These are phyloP conservation scores for Batkoa obscura DNA, from an alignment of 371 early-diverging fungal genomes.

Conservation along the genomic window DNA sequence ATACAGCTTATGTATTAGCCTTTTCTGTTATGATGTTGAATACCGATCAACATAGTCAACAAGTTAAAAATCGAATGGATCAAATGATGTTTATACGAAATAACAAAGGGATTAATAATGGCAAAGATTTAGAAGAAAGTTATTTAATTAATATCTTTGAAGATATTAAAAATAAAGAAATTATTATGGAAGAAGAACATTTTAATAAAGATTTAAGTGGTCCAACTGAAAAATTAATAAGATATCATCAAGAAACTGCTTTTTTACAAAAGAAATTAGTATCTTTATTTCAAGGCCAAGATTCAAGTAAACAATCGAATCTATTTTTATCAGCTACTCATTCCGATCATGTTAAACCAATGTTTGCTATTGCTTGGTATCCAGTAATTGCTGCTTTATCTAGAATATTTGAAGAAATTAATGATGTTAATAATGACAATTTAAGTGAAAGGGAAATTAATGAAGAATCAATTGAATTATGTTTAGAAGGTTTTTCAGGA, in stretches of 20 bases:
- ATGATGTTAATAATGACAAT: constrained; percentile 40
- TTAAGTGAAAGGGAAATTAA: constrained; percentile 10
- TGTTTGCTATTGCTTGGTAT: constrained; percentile 89
- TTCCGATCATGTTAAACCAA: constrained; percentile 76
- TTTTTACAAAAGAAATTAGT: constrained; percentile 4
- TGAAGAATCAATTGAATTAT: constrained; percentile 18
- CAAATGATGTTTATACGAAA: constrained; percentile 52
- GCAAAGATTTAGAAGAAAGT: constrained; percentile 48
- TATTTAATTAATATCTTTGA: constrained; percentile 53
- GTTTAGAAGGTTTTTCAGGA: constrained; percentile 61
- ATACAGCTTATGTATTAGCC: constrained; percentile 84
- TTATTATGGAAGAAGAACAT: constrained; percentile 67
- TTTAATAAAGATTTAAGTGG: background rate
- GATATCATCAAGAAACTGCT: constrained; percentile 4
- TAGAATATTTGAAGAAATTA: constrained; percentile 65
- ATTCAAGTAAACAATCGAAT: background rate
- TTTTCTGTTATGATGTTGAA: constrained; percentile 92
- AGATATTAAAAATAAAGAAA: constrained; percentile 69
- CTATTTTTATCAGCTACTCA: constrained; percentile 47
- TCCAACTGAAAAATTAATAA: background rate
- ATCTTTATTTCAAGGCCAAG: constrained; percentile 2
- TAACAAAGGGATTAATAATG: constrained; percentile 79
- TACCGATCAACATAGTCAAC: constrained; percentile 84
- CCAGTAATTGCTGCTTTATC: constrained; percentile 66
- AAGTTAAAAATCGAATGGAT: constrained; percentile 61